phyloP scores from a whole-genome alignment of 2,329 filamentous ascomycete species.

The Karstenula rhodostoma region DNA sequence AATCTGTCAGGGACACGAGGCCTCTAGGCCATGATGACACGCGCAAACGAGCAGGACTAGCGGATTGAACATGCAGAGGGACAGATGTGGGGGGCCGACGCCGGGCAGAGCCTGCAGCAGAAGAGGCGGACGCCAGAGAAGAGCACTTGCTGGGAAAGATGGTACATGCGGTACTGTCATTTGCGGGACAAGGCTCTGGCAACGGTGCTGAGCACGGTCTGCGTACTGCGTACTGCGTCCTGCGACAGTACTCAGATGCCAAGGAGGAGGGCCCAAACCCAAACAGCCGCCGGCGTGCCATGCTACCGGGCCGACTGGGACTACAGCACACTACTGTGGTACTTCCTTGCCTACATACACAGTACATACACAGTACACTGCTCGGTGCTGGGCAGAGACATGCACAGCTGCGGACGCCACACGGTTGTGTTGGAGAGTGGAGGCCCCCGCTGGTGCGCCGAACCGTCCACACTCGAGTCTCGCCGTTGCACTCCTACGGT shows the following conservation, averaged over 20 bases:
- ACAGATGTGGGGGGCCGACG: slow-evolving; percentile 22
- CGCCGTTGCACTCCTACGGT: background rate
- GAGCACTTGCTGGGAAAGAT: background rate
- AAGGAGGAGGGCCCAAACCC: slow-evolving; percentile 21
- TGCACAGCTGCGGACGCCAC: background rate
- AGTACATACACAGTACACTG: no score
- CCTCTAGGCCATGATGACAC: slow-evolving; percentile 40
- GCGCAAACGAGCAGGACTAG: slow-evolving; percentile 33
- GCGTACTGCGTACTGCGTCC: background rate
- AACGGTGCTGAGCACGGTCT: background rate
- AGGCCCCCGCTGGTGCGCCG: background rate
- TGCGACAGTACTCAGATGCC: slow-evolving; percentile 21
- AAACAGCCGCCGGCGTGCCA: slow-evolving; percentile 25
- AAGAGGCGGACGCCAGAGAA: slow-evolving; percentile 25
- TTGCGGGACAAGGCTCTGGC: slow-evolving; percentile 29
- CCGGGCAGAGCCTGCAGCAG: slow-evolving; percentile 22
- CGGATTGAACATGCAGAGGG: slow-evolving; percentile 31
- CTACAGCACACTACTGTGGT: slow-evolving; percentile 16
- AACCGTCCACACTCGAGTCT: background rate
- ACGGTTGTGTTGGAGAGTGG: background rate
- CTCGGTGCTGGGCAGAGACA: background rate
- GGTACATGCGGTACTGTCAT: slow-evolving; percentile 45
- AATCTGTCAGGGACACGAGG: slow-evolving; percentile 31
- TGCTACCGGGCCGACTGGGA: slow-evolving; percentile 21
- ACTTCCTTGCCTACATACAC: background rate